A percentile compares a stretch with the other conserved stretches of the same genome.
Conservation (phyloP, 495 filamentous ascomycete genomes). For the Penicillium pulvis region DNA sequence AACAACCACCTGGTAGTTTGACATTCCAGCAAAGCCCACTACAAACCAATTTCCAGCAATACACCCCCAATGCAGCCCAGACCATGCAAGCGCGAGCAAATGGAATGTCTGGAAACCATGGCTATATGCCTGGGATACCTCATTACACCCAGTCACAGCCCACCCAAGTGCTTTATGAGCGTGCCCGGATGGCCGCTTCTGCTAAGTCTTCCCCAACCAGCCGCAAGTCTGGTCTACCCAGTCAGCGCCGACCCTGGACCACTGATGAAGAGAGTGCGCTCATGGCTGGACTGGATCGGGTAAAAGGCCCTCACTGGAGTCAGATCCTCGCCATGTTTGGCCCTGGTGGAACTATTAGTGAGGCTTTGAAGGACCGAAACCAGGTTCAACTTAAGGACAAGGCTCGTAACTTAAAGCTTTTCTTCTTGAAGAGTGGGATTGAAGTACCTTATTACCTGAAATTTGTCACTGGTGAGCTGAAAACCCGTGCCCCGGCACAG, state of each 20-base stretch:
- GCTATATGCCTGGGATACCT: conserved; percentile 54
- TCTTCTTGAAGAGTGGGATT: conserved; percentile 90
- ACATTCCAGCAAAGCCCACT: conserved; percentile 47
- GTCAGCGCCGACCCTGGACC: conserved; percentile 87
- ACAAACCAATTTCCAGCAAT: conserved; percentile 49
- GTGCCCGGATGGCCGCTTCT: conserved; percentile 77
- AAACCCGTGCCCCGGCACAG: conserved; percentile 83
- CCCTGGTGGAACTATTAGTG: conserved; percentile 75
- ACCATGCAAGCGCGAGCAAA: conserved; percentile 36
- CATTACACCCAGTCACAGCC: conserved; percentile 73
- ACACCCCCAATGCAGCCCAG: conserved; percentile 42
- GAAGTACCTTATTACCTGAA: conserved; percentile 92
- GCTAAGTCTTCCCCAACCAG: conserved; percentile 75
- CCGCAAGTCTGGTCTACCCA: conserved; percentile 74
- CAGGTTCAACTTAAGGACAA: conserved; percentile 98
- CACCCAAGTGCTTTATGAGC: conserved; percentile 78
- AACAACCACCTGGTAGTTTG: conserved; percentile 35
- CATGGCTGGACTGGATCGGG: conserved; percentile 87
- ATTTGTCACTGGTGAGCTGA: conserved; percentile 90
- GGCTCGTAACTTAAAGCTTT: conserved; percentile 89
- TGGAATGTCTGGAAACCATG: conserved; percentile 43
- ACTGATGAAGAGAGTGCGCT: conserved; percentile 89
- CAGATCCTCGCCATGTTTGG: conserved; percentile 92
- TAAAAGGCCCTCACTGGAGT: conserved; percentile 94
- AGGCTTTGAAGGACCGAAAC: conserved; percentile 87